phyloP scores from a whole-genome alignment of 2,329 filamentous ascomycete species.

The Gaeumannomyces sp. region DNA sequence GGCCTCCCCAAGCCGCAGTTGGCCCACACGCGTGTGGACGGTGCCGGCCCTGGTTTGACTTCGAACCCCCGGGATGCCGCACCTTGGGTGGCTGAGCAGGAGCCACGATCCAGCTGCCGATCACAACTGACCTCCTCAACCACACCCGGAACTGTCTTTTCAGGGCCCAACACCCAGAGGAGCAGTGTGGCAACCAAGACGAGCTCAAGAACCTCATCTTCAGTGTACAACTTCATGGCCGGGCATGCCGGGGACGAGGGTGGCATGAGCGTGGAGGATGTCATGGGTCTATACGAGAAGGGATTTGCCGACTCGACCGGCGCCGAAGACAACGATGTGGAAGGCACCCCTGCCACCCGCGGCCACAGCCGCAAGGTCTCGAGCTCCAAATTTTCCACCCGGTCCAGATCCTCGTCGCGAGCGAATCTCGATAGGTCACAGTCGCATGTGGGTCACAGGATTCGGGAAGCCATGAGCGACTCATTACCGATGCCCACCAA shows the following conservation, averaged over 20 bases:
- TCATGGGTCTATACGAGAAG: conserved; percentile 64
- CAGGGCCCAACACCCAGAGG: conserved; percentile 60
- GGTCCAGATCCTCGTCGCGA: conserved; percentile 4
- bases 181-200: conserved; percentile 77
- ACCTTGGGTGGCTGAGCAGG: conserved; percentile 45
- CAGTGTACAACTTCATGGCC: conserved; percentile 33
- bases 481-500: conserved; percentile 24
- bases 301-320: conserved; percentile 51
- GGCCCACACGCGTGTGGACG: conserved; percentile 28
- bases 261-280: conserved; percentile 57
- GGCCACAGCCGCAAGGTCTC: conserved; percentile 3
- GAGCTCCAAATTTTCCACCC: conserved; percentile 1
- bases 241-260: conserved; percentile 36
- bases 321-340: conserved; percentile 33
- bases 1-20: conserved; percentile 23
- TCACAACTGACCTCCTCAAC: conserved; percentile 50
- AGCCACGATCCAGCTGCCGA: conserved; percentile 49
- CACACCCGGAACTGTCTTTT: conserved; percentile 45
- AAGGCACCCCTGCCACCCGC: conserved; percentile 20
- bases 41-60: conserved; percentile 12
- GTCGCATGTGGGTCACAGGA: conserved; percentile 23
- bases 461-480: conserved; percentile 35
- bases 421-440: conserved; percentile 9
- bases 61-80: conserved; percentile 1
- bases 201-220: conserved; percentile 61